Evolutionary conservation across 768 basidiomycete species (phyloP), one percentile per base, ranked within the genome.

Genomic region (Boletus rex-veris): DNA sequence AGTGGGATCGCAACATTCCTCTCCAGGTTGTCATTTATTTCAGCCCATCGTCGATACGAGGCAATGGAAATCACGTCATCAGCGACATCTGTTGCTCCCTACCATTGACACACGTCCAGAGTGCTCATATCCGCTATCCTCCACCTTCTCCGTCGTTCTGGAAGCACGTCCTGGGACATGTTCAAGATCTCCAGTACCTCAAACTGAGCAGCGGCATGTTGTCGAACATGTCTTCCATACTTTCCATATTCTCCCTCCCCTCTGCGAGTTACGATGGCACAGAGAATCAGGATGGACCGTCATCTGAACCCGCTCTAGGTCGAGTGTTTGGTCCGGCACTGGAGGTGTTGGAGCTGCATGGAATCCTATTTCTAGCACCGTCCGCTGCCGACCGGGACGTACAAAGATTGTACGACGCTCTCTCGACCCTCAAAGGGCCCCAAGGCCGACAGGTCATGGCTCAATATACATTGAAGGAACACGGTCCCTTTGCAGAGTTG

Each of bases 131-230:
- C 33, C 0, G 14, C 12, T 3, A 10, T 11, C 21, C 38, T 0
- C 18, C 38, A 4, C 5, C 36, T 33, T 18, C 39, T 1, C 33
- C 33, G 12, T 14, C 33, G 12, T 35, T 35, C 14, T 35, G 33
- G 33, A 35, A 14, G 33, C 0, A 16, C 12, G 5, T 15, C 10
- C 16, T 48, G 7, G 44, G 38, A 16, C 26, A 19, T 3, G 28
- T 57, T 21, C 55, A 7, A 12, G 45, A 24, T 12, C 21, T 57
- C 26, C 43, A 21, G 16, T 33, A 43, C 44, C 38, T 60, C 21
- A 36, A 28, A 19, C 11, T 60, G 38, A 41, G 11, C 4, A 0
- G 11, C 0, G 52, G 37, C 19, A 0, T 0, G 8, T 7, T 46
- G 30, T 35, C 43, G 6, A 40, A 37, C 11, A 11, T 59, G 14